Percentiles rank a stretch among this genome's conserved stretches.
phyloP scores from a whole-genome alignment of 208 protist genomes.

The Leishmania tarentolae region DNA sequence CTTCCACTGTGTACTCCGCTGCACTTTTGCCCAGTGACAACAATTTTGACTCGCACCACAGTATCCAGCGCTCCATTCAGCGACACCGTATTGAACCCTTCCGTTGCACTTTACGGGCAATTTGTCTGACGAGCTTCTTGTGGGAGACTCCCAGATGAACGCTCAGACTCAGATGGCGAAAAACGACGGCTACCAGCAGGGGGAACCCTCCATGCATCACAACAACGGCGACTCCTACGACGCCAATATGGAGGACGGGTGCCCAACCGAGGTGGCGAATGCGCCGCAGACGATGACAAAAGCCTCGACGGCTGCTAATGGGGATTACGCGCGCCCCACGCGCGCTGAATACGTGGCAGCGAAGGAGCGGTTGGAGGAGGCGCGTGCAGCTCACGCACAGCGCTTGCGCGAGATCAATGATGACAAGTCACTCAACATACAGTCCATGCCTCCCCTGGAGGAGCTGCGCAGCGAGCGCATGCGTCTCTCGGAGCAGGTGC shows the following conservation, averaged over 20 bases:
- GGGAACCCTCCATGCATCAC: not conserved
- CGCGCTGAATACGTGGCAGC: conserved; percentile 18
- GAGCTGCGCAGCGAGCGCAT: conserved; percentile 56
- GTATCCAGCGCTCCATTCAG: too few species aligned
- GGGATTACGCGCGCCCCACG: not conserved
- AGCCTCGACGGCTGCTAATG: not conserved
- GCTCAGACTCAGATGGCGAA: too few species aligned
- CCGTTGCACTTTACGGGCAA: too few species aligned
- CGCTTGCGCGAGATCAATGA: conserved; percentile 36
- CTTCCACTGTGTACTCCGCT: too few species aligned
- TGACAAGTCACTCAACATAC: conserved; percentile 14
- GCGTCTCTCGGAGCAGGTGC: conserved; percentile 56
- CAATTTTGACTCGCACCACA: too few species aligned
- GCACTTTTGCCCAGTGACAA: too few species aligned
- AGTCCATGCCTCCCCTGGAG: conserved; percentile 51
- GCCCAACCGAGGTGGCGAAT: not conserved
- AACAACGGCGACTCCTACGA: not conserved
- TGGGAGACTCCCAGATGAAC: too few species aligned
- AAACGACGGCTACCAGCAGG: not conserved
- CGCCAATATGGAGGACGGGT: too few species aligned
- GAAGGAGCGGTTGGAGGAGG: conserved; percentile 31
- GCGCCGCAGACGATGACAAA: not conserved
- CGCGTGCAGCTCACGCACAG: conserved; percentile 29
- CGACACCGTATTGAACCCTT: too few species aligned
- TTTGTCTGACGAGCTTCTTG: too few species aligned